These are phyloP conservation scores for Ashbya aceris DNA, from an alignment of 1,139 yeast genomes.

Conservation along the genomic window DNA sequence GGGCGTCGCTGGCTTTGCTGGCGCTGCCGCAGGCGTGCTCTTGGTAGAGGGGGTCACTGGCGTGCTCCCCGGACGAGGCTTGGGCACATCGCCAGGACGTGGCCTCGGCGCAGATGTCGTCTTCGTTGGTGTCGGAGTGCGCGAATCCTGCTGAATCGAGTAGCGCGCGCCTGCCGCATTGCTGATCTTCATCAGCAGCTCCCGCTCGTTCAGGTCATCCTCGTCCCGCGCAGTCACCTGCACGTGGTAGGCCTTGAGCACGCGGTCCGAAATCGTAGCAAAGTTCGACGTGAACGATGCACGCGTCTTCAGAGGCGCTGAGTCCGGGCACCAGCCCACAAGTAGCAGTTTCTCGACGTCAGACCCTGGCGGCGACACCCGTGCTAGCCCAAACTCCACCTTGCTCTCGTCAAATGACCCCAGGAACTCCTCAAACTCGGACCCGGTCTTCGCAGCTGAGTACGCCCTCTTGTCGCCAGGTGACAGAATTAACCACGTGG, in stretches of 20 bases:
- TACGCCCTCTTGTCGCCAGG: slow-evolving; percentile 51
- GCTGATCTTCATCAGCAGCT: slow-evolving; percentile 64
- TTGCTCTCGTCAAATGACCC: slow-evolving; percentile 78
- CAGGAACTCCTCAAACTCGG: slow-evolving; percentile 66
- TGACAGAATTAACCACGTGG: slow-evolving; percentile 55
- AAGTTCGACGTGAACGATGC: slow-evolving; percentile 69
- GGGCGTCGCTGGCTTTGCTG: background rate
- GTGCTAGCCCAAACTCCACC: slow-evolving; percentile 83
- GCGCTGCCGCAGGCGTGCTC: background rate
- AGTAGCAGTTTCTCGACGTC: slow-evolving; percentile 76
- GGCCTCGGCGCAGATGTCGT: slow-evolving; percentile 42
- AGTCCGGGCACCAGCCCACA: slow-evolving; percentile 91
- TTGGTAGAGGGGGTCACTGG: slow-evolving; percentile 1
- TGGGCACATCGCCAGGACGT: slow-evolving; percentile 59
- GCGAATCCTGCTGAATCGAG: slow-evolving; percentile 44
- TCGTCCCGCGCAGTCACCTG: slow-evolving; percentile 94
- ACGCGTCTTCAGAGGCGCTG: slow-evolving; percentile 66
- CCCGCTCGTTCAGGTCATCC: slow-evolving; percentile 78
- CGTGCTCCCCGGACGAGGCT: slow-evolving; percentile 7
- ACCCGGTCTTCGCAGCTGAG: slow-evolving; percentile 48
- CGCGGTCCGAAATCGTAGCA: slow-evolving; percentile 55
- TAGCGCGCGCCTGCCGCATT: slow-evolving; percentile 96
- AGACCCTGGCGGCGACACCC: slow-evolving; percentile 83
- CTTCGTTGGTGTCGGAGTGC: slow-evolving; percentile 9
- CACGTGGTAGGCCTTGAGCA: slow-evolving; percentile 78